These are phyloP conservation scores for Silene latifolia DNA, from an alignment of 148 eudicot genomes.

Conservation along the genomic window DNA sequence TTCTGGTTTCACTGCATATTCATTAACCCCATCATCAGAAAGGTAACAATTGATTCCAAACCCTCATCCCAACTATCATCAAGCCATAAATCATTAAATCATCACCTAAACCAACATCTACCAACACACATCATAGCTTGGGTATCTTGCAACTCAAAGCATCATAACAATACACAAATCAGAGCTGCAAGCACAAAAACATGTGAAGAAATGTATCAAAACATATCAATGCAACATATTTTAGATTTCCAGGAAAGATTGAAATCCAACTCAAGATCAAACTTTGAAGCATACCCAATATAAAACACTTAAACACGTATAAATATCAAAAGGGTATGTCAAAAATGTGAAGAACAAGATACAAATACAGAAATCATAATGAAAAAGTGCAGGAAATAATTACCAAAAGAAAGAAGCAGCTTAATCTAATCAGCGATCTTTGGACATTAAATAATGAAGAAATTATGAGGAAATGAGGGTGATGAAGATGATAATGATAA, in stretches of 20 bases:
- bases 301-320: conserved; percentile 5
- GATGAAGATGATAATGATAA: not conserved
- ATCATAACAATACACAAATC: not conserved
- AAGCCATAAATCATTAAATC: conserved; percentile 18
- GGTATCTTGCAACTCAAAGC: not conserved
- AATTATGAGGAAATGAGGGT: not conserved
- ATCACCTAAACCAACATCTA: conserved; percentile 16
- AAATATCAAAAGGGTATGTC: conserved; percentile 18
- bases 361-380: conserved; percentile 12
- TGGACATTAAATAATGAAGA: conserved; percentile 7
- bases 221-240: not conserved
- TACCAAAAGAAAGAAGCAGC: conserved; percentile 14
- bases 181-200: conserved; percentile 20
- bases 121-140: not conserved
- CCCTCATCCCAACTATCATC: conserved; percentile 11
- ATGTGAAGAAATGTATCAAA: not conserved
- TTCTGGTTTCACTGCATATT: not conserved
- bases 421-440: conserved; percentile 1
- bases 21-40: conserved; percentile 8
- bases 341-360: conserved; percentile 8
- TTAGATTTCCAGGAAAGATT: not conserved
- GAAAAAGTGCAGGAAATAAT: conserved; percentile 15
- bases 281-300: conserved; percentile 12
- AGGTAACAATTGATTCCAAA: conserved; percentile 4
- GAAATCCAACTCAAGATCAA: conserved; percentile 7